Evolutionary conservation across 192 early-diverging fungal species (phyloP), one percentile per base, ranked within the genome.

Genomic region (Entomortierella parvispora): DNA sequence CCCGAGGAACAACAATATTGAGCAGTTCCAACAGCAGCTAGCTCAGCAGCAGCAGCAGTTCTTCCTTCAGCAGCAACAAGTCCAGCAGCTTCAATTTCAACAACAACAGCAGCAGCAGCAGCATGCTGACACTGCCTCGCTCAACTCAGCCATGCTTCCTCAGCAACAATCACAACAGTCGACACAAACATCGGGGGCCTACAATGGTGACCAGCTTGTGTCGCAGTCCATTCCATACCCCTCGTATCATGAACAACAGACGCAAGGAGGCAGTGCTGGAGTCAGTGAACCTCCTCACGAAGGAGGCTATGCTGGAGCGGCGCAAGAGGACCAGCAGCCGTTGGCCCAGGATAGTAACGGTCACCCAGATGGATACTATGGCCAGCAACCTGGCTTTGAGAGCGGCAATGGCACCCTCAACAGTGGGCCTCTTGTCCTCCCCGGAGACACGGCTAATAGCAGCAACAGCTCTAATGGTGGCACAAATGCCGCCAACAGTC

Each of bases 1-100:
- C 44, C 23, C 49, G 31, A 58, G 22, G 26, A 69, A 28, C 26
- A 53, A 34, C 50, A 22, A 17, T 9, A 47, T 46, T 17, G 33
- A 59, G 29, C 40, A 61, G 23, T 7, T 17, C 15, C 43, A 47
- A 29, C 44, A 44, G 23, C 51, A 44, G 42, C 51, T 17, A 28
- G 23, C 17, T 23, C 44, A 44, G 18, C 51, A 44, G 42, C 51
- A 56, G 4, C 52, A 44, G n/a, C 63, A 53, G 25, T 49, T 40
- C 37, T 58, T 44, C 56, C 49, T 34, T 40, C 67, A 69, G 43
- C 58, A 61, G 50, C 63, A 65, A 25, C 52, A 20, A 14, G 34
- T 37, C 9, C 18, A 43, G 3, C 62, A 52, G 32, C 34, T 23
- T 22, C 50, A 63, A 11, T 48, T 23, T 43, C 51, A 31, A 1